Evolutionary conservation across 768 basidiomycete genomes (phyloP).

Genomic region (Mycena vitilis): DNA sequence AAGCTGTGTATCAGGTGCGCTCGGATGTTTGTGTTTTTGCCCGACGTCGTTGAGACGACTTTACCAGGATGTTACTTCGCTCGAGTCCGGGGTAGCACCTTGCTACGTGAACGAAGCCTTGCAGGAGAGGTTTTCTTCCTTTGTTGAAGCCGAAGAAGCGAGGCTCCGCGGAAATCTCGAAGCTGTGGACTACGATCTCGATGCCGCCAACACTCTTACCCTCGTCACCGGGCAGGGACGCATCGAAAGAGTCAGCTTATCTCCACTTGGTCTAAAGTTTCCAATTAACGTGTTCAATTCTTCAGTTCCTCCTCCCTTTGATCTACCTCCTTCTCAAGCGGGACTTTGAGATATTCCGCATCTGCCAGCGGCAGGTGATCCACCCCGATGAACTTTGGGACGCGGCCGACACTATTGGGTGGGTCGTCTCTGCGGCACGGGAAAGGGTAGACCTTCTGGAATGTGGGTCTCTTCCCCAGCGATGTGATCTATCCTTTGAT

Average conservation of each 20-base stretch:
- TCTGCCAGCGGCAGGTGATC: slow-evolving; percentile 42
- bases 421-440: slow-evolving; percentile 37
- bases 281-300: neutral
- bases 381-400: slow-evolving; percentile 44
- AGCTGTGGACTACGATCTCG: slow-evolving; percentile 42
- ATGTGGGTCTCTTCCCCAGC: slow-evolving; percentile 33
- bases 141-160: slow-evolving; percentile 41
- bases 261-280: neutral
- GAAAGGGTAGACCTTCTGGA: slow-evolving; percentile 42
- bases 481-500: neutral
- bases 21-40: too few species aligned
- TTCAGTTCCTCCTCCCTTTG: slow-evolving; percentile 47
- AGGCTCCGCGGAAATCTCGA: slow-evolving; percentile 42
- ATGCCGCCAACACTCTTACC: slow-evolving; percentile 24
- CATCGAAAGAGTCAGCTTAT: slow-evolving; percentile 44
- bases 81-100: slow-evolving; percentile 34
- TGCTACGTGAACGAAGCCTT: slow-evolving; percentile 38
- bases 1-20: too few species aligned
- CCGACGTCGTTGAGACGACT: slow-evolving; percentile 6
- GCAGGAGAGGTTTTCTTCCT: slow-evolving; percentile 39
- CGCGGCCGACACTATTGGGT: slow-evolving; percentile 37
- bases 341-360: slow-evolving; percentile 48
- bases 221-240: slow-evolving; percentile 46
- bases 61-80: slow-evolving; percentile 28
- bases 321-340: slow-evolving; percentile 48